Evolutionary conservation across 2,329 filamentous ascomycete genomes (phyloP).

Genomic region (Monosporascus sp.): DNA sequence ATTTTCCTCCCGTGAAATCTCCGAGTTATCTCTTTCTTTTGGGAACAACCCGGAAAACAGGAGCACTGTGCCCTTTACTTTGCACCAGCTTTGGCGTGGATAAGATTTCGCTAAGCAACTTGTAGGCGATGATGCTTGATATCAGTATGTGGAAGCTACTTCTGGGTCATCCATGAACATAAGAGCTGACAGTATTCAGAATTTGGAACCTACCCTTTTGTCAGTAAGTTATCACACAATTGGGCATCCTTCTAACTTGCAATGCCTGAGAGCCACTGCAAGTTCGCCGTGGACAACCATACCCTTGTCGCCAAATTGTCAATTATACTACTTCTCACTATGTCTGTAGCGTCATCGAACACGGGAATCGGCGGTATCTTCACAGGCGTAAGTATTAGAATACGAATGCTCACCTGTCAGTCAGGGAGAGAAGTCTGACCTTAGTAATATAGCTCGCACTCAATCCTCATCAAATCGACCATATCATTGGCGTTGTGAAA

Average conservation of each 20-base stretch:
- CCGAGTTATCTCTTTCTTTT: neutral
- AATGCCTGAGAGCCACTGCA: too few relatives aligned
- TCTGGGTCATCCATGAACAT: neutral
- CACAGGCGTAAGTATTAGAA: slow-evolving; percentile 24
- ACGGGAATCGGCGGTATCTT: slow-evolving; percentile 11
- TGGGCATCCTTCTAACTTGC: too few relatives aligned
- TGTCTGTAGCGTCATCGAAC: slow-evolving; percentile 6
- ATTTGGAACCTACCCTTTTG: slow-evolving; percentile 48
- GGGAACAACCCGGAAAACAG: neutral
- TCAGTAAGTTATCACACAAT: slow-evolving; percentile 6
- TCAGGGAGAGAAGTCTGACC: slow-evolving; percentile 28
- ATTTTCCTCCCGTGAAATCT: slow-evolving; percentile 25
- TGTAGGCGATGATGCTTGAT: slow-evolving; percentile 42
- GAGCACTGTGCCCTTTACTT: neutral
- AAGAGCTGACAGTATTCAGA: slow-evolving; percentile 22
- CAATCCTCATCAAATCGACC: slow-evolving; percentile 13
- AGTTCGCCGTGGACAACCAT: too few relatives aligned
- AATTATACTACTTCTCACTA: neutral
- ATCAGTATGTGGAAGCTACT: slow-evolving; percentile 25
- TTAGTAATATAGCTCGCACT: slow-evolving; percentile 3
- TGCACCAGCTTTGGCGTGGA: too few relatives aligned
- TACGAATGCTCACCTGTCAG: slow-evolving; percentile 46
- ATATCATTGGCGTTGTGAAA: slow-evolving; percentile 59
- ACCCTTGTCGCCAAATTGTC: too few relatives aligned
- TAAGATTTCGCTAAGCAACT: neutral